These are phyloP conservation scores for Cercophora sp. DNA, from an alignment of 495 filamentous ascomycete genomes.

Conservation along the genomic window DNA sequence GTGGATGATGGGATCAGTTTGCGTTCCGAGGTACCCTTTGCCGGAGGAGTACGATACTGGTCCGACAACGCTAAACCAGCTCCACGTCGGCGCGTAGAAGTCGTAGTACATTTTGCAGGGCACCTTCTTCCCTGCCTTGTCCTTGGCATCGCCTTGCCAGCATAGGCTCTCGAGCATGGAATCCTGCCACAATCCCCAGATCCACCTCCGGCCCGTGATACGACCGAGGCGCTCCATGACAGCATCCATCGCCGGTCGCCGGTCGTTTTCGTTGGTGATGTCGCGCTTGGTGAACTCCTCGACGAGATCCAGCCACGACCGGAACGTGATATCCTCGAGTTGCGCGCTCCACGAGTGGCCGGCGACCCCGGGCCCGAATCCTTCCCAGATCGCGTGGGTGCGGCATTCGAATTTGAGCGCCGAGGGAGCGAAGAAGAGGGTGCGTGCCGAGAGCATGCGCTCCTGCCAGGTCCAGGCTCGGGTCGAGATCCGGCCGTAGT, in stretches of 20 bases:
- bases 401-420: constrained; percentile 17
- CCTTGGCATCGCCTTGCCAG: not conserved
- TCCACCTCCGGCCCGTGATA: not conserved
- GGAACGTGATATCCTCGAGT: constrained; percentile 2
- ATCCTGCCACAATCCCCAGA: constrained; percentile 7
- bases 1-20: too few species aligned
- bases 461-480: constrained; percentile 17
- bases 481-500: constrained; percentile 11
- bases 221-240: constrained; percentile 2
- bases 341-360: constrained; percentile 12
- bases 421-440: constrained; percentile 9
- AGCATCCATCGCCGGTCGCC: constrained; percentile 10
- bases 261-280: constrained; percentile 7
- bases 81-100: constrained; percentile 11
- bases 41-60: constrained; percentile 4
- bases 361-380: constrained; percentile 1
- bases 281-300: constrained; percentile 10
- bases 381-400: constrained; percentile 9
- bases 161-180: constrained; percentile 1
- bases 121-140: not conserved
- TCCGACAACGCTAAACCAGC: constrained; percentile 10
- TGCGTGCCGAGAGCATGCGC: constrained; percentile 9
- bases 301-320: constrained; percentile 6
- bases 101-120: not conserved
- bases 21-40: too few species aligned